Conservation (phyloP, 192 early-diverging fungal species). For the Backusella parvicylindrica region DNA sequence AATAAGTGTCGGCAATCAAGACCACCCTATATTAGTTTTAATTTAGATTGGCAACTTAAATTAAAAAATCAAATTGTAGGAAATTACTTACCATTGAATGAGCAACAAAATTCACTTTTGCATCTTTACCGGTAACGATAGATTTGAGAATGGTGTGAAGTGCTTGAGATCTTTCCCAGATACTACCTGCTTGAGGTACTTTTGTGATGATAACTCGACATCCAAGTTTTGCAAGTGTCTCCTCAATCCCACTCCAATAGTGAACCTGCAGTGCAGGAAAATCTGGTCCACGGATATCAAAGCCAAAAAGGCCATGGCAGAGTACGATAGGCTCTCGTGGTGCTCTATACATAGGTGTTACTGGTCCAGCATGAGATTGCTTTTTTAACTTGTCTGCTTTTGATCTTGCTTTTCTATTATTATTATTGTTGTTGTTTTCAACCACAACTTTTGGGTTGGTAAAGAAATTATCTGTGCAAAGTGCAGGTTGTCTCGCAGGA, state of each 20-base stretch:
- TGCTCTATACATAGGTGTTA: constrained; percentile 63
- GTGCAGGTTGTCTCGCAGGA: neutral
- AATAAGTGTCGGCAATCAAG: constrained; percentile 93
- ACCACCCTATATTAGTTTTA: constrained; percentile 62
- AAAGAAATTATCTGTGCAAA: neutral
- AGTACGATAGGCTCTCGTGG: constrained; percentile 80
- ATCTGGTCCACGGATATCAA: constrained; percentile 78
- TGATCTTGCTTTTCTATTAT: neutral
- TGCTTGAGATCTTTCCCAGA: constrained; percentile 72
- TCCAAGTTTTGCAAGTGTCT: constrained; percentile 75
- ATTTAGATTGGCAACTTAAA: neutral
- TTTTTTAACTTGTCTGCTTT: neutral
- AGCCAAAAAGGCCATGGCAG: constrained; percentile 93
- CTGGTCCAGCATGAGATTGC: constrained; percentile 23
- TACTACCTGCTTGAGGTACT: constrained; percentile 71
- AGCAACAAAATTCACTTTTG: constrained; percentile 78
- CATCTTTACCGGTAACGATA: constrained; percentile 43
- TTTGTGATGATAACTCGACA: constrained; percentile 77
- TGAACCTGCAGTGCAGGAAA: constrained; percentile 81
- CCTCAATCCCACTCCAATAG: constrained; percentile 80
- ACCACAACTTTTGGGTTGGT: neutral
- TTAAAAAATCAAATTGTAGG: neutral
- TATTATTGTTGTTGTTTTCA: neutral
- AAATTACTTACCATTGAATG: constrained; percentile 79
- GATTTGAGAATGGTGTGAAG: constrained; percentile 66